Conservation (phyloP, 306 rosid species). For the Quercus bicolor region DNA sequence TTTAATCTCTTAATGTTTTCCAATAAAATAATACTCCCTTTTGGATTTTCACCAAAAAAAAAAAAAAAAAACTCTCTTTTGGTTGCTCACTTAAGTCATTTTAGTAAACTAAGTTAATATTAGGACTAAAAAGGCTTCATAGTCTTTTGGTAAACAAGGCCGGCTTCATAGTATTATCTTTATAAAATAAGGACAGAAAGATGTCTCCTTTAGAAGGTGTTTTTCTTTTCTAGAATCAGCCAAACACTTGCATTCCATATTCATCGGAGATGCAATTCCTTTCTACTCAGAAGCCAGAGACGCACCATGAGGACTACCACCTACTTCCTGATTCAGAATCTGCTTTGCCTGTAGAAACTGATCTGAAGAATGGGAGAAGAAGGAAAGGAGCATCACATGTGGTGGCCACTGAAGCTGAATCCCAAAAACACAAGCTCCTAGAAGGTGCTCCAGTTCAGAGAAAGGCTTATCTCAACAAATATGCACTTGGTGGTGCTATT, state of each 20-base stretch:
- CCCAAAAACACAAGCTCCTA: not conserved
- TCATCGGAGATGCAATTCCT: not conserved
- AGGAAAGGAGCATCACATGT: not conserved
- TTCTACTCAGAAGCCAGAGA: constrained; percentile 5
- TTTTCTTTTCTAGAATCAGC: not conserved
- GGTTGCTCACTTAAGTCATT: not conserved
- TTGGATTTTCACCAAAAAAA: not conserved
- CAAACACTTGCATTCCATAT: not conserved
- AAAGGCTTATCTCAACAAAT: constrained; percentile 48
- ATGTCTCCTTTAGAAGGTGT: not conserved
- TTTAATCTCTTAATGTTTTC: not conserved
- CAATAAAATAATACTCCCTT: too few relatives aligned
- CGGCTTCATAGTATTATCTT: not conserved
- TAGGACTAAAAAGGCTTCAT: not conserved
- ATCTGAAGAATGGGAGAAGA: not conserved
- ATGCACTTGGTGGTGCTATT: constrained; percentile 55
- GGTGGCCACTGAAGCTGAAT: not conserved
- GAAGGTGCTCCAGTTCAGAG: not conserved
- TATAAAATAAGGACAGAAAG: not conserved
- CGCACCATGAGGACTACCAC: constrained; percentile 16
- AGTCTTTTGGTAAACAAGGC: not conserved
- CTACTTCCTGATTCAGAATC: constrained; percentile 35
- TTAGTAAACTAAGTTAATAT: too few relatives aligned
- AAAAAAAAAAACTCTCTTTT: too few relatives aligned
- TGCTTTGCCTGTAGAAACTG: constrained; percentile 16